These are phyloP conservation scores for Periconia sp. DNA, from an alignment of 2,329 filamentous ascomycete genomes.

Conservation along the genomic window DNA sequence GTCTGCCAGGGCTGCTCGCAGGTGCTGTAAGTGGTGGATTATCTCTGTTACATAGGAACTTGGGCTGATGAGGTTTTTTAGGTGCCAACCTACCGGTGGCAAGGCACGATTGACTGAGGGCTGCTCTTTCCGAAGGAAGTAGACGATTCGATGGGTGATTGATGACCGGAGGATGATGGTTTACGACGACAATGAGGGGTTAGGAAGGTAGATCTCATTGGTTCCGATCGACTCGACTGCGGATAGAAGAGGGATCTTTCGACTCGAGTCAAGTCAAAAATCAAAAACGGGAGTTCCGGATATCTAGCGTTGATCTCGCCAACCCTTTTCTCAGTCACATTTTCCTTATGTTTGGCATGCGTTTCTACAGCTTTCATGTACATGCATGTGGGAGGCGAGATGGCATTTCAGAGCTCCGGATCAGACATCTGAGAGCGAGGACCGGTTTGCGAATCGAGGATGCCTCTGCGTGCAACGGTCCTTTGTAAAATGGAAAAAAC, in stretches of 20 bases:
- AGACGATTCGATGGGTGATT: constrained; percentile 54
- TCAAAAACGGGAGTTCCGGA: constrained; percentile 48
- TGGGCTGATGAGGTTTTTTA: constrained; percentile 35
- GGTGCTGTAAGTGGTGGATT: constrained; percentile 63
- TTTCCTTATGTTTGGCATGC: constrained; percentile 44
- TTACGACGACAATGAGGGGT: constrained; percentile 42
- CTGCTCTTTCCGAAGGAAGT: constrained; percentile 99
- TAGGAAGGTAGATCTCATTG: constrained; percentile 44
- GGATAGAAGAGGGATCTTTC: constrained; percentile 49
- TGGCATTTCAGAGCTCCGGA: constrained; percentile 45
- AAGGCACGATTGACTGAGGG: constrained; percentile 99
- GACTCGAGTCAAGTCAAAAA: constrained; percentile 45
- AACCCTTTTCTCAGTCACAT: constrained; percentile 37
- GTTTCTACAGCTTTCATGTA: constrained; percentile 43
- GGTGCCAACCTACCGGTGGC: constrained; percentile 97
- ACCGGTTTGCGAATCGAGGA: constrained; percentile 50
- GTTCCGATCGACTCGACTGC: constrained; percentile 45
- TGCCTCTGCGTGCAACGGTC: constrained; percentile 48
- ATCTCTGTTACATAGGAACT: constrained; percentile 4
- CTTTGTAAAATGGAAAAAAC: constrained; percentile 43
- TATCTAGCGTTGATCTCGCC: constrained; percentile 47
- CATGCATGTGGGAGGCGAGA: constrained; percentile 47
- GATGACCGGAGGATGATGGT: constrained; percentile 35
- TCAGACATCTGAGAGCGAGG: constrained; percentile 41
- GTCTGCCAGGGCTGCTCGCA: constrained; percentile 99